Conservation (phyloP, 2,329 filamentous ascomycete genomes). For the Didymella exigua region DNA sequence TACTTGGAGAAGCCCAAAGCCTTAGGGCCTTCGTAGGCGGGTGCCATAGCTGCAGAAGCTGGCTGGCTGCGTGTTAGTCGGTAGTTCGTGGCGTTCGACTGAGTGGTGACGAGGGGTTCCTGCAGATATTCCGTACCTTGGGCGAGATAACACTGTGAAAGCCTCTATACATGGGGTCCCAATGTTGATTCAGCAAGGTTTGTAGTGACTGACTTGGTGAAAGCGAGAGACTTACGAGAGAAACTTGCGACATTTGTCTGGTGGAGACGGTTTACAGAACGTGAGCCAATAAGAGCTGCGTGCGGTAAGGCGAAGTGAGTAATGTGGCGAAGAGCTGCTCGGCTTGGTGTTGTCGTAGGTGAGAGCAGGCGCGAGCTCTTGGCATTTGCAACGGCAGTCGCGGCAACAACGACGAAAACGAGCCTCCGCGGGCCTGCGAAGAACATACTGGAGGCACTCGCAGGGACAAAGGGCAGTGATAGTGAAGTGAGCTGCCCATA, state of each 20-base stretch:
- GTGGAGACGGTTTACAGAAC: neutral
- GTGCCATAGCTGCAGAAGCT: neutral
- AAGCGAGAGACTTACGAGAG: neutral
- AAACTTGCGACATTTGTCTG: neutral
- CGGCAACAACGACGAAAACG: neutral
- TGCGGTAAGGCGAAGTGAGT: neutral
- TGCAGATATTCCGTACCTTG: neutral
- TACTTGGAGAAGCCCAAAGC: constrained; percentile 27
- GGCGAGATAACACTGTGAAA: neutral
- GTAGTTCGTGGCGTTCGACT: neutral
- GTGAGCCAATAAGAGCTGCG: neutral
- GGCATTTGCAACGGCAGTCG: neutral
- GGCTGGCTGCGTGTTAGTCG: neutral
- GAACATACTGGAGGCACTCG: neutral
- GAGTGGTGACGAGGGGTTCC: neutral
- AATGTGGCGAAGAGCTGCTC: neutral
- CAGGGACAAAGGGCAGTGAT: neutral
- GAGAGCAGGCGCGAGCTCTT: neutral
- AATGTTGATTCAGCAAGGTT: neutral
- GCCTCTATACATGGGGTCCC: neutral
- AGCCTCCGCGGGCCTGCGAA: neutral
- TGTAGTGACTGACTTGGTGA: neutral
- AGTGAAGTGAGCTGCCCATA: constrained; percentile 5
- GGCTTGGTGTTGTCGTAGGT: neutral
- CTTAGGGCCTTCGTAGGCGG: constrained; percentile 15